Evolutionary conservation across 306 rosid species (phyloP).

Genomic region (Ormosia emarginata): DNA sequence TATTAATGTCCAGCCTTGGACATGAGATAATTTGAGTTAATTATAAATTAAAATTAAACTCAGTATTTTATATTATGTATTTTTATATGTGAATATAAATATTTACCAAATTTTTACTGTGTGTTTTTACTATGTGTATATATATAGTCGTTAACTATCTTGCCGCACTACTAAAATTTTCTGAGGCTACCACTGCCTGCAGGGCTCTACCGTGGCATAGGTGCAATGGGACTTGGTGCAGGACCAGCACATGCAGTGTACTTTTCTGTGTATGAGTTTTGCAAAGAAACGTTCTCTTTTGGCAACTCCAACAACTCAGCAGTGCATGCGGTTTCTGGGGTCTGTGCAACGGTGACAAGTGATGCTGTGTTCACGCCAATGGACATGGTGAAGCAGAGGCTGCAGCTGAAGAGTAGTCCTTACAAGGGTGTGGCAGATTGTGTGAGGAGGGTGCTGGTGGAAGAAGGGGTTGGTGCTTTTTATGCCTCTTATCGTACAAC

Average conservation of each 20-base stretch:
- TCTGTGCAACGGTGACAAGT: conserved; percentile 49
- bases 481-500: conserved; percentile 54
- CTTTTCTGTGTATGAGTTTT: conserved; percentile 46
- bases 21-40: too few species aligned
- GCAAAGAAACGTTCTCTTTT: conserved; percentile 31
- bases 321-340: conserved; percentile 48
- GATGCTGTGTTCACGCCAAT: conserved; percentile 57
- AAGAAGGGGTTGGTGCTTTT: conserved; percentile 48
- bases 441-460: conserved; percentile 38
- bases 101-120: too few species aligned
- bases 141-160: too few species aligned
- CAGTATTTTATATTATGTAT: too few species aligned
- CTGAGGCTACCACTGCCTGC: too few species aligned
- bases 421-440: conserved; percentile 54
- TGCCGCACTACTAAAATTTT: too few species aligned
- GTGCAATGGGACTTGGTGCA: conserved; percentile 59
- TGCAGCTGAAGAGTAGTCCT: conserved; percentile 44
- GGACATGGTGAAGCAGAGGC: conserved; percentile 70
- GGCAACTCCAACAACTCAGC: conserved; percentile 31
- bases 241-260: conserved; percentile 65
- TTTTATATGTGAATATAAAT: too few species aligned
- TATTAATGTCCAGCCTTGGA: too few species aligned
- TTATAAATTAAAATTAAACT: too few species aligned
- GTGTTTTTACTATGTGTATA: too few species aligned
- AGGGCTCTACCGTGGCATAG: conserved; percentile 46